A percentile compares a stretch with the other conserved stretches of the same genome.
These are phyloP conservation scores for Tolypocladium amazonense DNA, from an alignment of 2,329 filamentous ascomycete genomes.

Conservation along the genomic window DNA sequence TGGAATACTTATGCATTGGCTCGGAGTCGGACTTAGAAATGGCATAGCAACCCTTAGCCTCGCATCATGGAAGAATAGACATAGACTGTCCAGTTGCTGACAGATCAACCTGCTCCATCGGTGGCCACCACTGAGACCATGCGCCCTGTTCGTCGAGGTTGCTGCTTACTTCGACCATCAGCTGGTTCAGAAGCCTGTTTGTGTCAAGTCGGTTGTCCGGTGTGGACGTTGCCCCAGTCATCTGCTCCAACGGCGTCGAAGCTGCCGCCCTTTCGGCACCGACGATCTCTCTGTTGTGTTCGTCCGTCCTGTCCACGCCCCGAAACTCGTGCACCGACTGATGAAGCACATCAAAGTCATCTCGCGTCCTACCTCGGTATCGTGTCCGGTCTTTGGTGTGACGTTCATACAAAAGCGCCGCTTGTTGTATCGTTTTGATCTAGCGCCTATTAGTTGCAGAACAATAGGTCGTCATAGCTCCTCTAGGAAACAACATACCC, in stretches of 20 bases:
- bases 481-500: slow-evolving; percentile 8
- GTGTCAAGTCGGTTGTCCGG: slow-evolving; percentile 7
- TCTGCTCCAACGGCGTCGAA: not conserved
- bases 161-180: slow-evolving; percentile 14
- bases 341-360: slow-evolving; percentile 18
- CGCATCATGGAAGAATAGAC: not conserved
- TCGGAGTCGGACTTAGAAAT: not conserved
- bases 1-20: not conserved
- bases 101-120: slow-evolving; percentile 10
- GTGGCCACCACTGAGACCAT: slow-evolving; percentile 17
- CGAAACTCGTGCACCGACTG: slow-evolving; percentile 20
- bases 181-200: slow-evolving; percentile 10
- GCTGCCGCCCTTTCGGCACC: slow-evolving; percentile 9
- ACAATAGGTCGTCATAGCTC: not conserved
- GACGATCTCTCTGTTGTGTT: slow-evolving; percentile 18
- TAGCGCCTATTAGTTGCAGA: not conserved
- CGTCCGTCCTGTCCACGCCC: slow-evolving; percentile 18
- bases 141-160: slow-evolving; percentile 15
- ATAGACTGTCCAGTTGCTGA: not conserved
- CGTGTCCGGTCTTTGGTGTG: slow-evolving; percentile 9
- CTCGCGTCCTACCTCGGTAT: slow-evolving; percentile 14
- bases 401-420: slow-evolving; percentile 14
- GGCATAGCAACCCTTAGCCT: not conserved
- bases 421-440: slow-evolving; percentile 15
- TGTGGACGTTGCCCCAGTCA: not conserved